Evolutionary conservation across 352 stramenopile species (phyloP).

Genomic region (Pythium brachiatum): DNA sequence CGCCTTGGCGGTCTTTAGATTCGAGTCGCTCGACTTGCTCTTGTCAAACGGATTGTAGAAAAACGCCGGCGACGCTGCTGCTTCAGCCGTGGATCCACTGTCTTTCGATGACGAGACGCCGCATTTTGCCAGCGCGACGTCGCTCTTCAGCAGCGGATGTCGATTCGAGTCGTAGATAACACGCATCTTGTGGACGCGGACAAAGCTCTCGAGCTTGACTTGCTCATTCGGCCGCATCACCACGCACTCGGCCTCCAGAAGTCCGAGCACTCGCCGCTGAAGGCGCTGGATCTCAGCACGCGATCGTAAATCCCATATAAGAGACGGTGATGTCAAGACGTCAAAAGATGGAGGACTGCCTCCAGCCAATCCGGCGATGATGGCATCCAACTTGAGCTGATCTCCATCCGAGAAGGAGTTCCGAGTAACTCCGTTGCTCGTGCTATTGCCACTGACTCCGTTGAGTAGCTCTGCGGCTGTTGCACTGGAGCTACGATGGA

Average conservation of each 20-base stretch:
- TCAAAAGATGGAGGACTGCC: not conserved
- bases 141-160: conserved; percentile 42
- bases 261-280: conserved; percentile 41
- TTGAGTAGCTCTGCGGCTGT: conserved; percentile 1
- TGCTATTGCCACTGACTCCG: not conserved
- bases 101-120: conserved; percentile 16
- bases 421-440: not conserved
- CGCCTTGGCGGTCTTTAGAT: conserved; percentile 3
- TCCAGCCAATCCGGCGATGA: not conserved
- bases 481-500: conserved; percentile 14
- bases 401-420: not conserved
- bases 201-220: conserved; percentile 48
- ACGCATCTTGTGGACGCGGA: conserved; percentile 52
- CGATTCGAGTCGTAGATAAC: conserved; percentile 17
- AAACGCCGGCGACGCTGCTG: conserved; percentile 18
- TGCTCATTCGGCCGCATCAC: conserved; percentile 53
- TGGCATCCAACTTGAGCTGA: not conserved
- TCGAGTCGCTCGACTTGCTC: conserved; percentile 2
- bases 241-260: conserved; percentile 59
- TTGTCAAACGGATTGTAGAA: conserved; percentile 42
- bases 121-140: conserved; percentile 36
- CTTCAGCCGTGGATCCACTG: not conserved
- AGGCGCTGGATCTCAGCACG: conserved; percentile 55
- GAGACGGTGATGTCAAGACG: not conserved
- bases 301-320: conserved; percentile 64